A percentile compares a stretch with the other conserved stretches of the same genome.
Evolutionary conservation across 2,329 filamentous ascomycete species (phyloP).

Genomic region (Trichoderma koningii): DNA sequence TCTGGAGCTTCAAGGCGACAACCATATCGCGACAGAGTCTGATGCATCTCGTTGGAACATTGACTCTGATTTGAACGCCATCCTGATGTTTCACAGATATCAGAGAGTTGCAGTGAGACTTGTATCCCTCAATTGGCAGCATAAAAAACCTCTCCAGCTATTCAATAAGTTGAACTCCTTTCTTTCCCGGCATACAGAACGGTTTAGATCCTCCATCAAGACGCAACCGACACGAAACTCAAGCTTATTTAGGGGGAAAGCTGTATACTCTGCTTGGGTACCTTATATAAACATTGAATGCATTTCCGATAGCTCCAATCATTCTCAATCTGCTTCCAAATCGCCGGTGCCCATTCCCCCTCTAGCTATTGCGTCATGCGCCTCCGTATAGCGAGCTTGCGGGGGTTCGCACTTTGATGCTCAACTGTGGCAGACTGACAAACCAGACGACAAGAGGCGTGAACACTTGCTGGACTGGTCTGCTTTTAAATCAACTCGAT

Average conservation of each 20-base stretch:
- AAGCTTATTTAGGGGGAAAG: too few species aligned
- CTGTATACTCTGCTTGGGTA: too few species aligned
- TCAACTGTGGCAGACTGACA: neutral
- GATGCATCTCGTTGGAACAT: neutral
- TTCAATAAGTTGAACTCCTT: too few species aligned
- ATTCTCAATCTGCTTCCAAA: neutral
- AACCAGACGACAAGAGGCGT: neutral
- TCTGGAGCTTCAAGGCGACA: neutral
- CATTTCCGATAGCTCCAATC: too few species aligned
- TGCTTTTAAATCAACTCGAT: neutral
- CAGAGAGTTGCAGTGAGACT: too few species aligned
- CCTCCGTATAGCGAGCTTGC: constrained; percentile 18
- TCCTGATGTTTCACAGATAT: too few species aligned
- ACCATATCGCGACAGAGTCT: neutral
- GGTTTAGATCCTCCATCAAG: too few species aligned
- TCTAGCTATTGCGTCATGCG: constrained; percentile 19
- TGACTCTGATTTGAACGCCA: neutral
- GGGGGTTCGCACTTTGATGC: constrained; percentile 15
- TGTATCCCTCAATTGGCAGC: too few species aligned
- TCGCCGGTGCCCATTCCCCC: neutral
- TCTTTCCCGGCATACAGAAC: too few species aligned
- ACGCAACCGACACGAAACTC: neutral
- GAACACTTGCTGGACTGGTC: neutral
- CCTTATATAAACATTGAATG: neutral
- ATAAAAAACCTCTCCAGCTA: neutral